Percentiles rank a stretch among this genome's conserved stretches.
Evolutionary conservation across 2,329 filamentous ascomycete genomes (phyloP).

Genomic region (Akanthomyces muscarius): DNA sequence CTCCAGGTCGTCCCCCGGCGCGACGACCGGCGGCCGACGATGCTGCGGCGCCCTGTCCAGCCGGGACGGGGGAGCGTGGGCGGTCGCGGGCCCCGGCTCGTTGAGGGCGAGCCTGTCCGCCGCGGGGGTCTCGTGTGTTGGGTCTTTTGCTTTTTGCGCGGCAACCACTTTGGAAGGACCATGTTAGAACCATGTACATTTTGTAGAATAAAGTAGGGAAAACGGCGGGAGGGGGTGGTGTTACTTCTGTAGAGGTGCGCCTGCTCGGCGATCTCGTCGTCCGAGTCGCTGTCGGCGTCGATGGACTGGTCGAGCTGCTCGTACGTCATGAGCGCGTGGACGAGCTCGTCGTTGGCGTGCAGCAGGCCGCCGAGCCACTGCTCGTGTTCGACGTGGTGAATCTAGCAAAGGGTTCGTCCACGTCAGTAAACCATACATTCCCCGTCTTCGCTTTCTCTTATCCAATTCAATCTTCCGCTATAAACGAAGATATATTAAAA

Average conservation of each 20-base stretch:
- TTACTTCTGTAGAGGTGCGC: slow-evolving; percentile 61
- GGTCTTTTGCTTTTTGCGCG: slow-evolving; percentile 1
- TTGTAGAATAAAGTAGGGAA: not conserved
- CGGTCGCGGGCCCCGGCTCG: slow-evolving; percentile 30
- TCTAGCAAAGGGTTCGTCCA: slow-evolving; percentile 40
- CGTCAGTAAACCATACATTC: too few relatives aligned
- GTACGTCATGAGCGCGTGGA: slow-evolving; percentile 87
- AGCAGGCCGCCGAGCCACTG: slow-evolving; percentile 88
- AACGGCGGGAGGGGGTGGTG: not conserved
- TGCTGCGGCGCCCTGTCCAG: slow-evolving; percentile 27
- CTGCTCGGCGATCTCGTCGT: slow-evolving; percentile 64
- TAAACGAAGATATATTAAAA: too few relatives aligned
- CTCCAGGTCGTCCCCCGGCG: slow-evolving; percentile 26
- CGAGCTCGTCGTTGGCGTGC: slow-evolving; percentile 93
- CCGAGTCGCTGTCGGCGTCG: slow-evolving; percentile 68
- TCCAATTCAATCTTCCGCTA: too few relatives aligned
- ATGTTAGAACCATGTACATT: slow-evolving; percentile 23
- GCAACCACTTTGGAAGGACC: slow-evolving; percentile 31
- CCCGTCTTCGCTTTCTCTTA: too few relatives aligned
- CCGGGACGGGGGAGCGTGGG: not conserved
- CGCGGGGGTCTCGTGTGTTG: not conserved
- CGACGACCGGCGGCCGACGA: slow-evolving; percentile 30
- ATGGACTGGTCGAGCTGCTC: slow-evolving; percentile 89
- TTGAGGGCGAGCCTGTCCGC: slow-evolving; percentile 25
- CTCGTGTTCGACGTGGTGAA: slow-evolving; percentile 85